Evolutionary conservation across 164 flowering plant genomes (phyloP), one percentile per base, ranked within the genome.

Genomic region (Piper longum): DNA sequence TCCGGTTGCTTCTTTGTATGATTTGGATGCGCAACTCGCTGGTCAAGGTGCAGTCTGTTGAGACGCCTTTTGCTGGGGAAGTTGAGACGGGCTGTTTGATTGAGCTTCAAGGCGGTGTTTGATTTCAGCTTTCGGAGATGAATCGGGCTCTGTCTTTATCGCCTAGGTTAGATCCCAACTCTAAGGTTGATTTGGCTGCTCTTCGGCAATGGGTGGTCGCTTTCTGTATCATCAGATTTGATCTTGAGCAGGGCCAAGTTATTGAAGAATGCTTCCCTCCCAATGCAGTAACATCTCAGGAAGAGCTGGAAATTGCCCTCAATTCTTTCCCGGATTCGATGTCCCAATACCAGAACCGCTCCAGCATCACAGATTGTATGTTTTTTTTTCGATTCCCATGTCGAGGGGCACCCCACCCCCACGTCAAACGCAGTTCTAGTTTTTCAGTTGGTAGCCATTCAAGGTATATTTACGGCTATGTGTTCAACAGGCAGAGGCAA

Each of bases 321-420:
- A 87, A 76, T 71, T 95, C 99, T 5, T 95, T 95, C 70, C 98
- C 99, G 0, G 99, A 95, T 77, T 91, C 99, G 5, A 87, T 93
- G 59, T 93, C 99, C 17, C 98, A 91, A 72, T 68, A 87, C 67
- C 89, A 85, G 57, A 91, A 86, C 63, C 86, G 96, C 5, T 83
- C 99, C 5, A 91, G 90, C 81, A 91, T 91, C 67, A 96, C 89
- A 60, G 99, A 91, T 70, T 91, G 90, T 67, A 91, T 95, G 68
- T 95, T 91, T 84, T 95, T 95, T 74, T 95, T 95, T 71, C 86
- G 98, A 60, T 72, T 81, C 13, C 81, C 75, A 43, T 81, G 85
- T 72, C 77, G 72, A 57, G 79, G 59, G 8, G 59, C 43, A 59
- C 60, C 74, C 63, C 72, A 66, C 63, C 56, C 14, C 3, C 52